Base-by-base conservation (phyloP, 2,329 filamentous ascomycete species). In the Aspergillus ruber region DNA sequence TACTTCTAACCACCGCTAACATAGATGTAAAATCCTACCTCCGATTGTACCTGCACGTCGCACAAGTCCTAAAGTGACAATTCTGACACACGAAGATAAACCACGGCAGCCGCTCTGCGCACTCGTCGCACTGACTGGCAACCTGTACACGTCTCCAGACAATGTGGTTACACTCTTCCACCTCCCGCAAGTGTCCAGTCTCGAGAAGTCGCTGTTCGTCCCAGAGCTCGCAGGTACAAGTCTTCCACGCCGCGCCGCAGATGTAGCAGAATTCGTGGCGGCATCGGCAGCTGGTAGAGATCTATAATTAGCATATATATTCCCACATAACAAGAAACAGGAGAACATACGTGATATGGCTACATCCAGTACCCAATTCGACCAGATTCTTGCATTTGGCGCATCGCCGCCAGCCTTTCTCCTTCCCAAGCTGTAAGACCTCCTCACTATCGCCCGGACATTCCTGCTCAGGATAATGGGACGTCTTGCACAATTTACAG, bases 401-500 rank as follows among this genome's bases (percentile, higher is more conserved):
- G 65, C 88, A 95, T 42, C 81, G 76, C 64, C 88, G 84, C 84
- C 85, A 90, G 20, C 85, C 85, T 45, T 83, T 74, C 21, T 82
- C 74, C 55, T 82, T 81, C 6, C 83, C 84, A 49, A 85, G 74
- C 44, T 81, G 77, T 3, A 88, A 70, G n/a, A 65, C 43, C 13
- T 57, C 56, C 39, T 63, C 52, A n/a, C 56, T 41, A 32, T 62
- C 56, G 2, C 60, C 44, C 2, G 55, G 56, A 42, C 63, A 68
- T 29, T 57, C 49, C 6, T 54, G 45, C 1, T 18, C 27, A 45
- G 64, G 60, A 13, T 10, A 9, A 43, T 46, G 8, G 12, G 6
- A 10, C 44, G 45, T 46, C 36, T 64, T 65, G 49, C 62, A 65
- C 12, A 56, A 46, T 2, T 50, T 50, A 32, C 61, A 66, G 3